Base-by-base conservation (phyloP, 2,329 filamentous ascomycete genomes). In the Lizonia empirigonia region DNA sequence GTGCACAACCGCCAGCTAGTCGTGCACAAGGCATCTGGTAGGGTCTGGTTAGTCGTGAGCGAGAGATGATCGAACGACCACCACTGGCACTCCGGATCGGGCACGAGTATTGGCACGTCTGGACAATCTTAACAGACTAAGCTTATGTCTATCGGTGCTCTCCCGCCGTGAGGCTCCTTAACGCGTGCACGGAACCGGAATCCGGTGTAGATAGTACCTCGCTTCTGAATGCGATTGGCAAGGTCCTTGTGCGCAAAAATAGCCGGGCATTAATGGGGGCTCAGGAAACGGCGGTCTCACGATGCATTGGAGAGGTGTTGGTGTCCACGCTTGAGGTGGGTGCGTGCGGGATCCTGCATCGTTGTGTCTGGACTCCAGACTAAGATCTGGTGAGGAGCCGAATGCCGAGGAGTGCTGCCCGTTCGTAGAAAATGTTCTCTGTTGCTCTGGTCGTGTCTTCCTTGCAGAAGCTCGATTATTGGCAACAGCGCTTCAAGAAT, bases 1-100 rank as follows among this genome's bases (percentile, higher is more conserved):
- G 38, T 57, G 57, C 51, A 58, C 45, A 59, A 56, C 41, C 19
- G 44, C 18, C 40, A 18, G 35, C 55, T 57, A 13, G 34, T 37
- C 27, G 48, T 54, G 48, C 44, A 49, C n/a, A 42, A 23, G 6
- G 27, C 13, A 23, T 37, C 7, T 34, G 16, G 12, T n/a, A n/a
- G n/a, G n/a, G n/a, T n/a, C n/a, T n/a, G n/a, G n/a, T n/a, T n/a
- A 29, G 26, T 32, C 20, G 16, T 44, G 26, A 16, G 20, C 23
- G 23, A 32, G 29, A 29, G 23, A 32, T 3, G 15, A 26, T 19
- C 27, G 27, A 22, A 19, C 33, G 40, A 38, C 18, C 26, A 27
- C 26, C 26, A 23, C 22, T 20, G 33, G 12, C 8, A 4, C 36
- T 33, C 15, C 13, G 6, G 16, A 19, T 27, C 6, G 8, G 32